Evolutionary conservation across 2,329 filamentous ascomycete genomes (phyloP), one percentile per base, ranked within the genome.

Genomic region (Podosphaera leucotricha): DNA sequence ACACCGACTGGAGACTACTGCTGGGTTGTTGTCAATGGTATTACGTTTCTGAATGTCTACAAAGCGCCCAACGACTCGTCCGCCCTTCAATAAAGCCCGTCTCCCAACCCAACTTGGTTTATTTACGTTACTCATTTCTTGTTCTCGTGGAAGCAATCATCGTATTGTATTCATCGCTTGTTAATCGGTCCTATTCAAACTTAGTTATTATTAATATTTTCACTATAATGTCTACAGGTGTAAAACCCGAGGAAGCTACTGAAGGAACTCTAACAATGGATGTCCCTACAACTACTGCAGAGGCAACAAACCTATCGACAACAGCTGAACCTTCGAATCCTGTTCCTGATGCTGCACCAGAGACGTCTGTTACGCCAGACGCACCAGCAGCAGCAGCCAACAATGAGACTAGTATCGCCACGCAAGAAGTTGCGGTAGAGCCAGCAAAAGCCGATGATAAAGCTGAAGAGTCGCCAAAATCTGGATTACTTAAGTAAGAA

Each of bases 221-320:
- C 15, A 47, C 46, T 48, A 58, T 41, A n/a, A 59, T 58, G 57
- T 75, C 80, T 65, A 78, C 83, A 59, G 68, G 66, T 62, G 70
- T 75, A 63, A 83, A 84, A 67, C 67, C 71, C 55, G 75, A 76
- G 61, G 66, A 57, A 47, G 52, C 57, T 46, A 54, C 56, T 19
- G 4, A 19, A 7, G 2, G 11, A 18, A 56, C 56, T 46, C 55
- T 58, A 44, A 47, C 51, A 13, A 48, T 47, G 19, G 48, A 48
- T 36, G 57, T 61, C 53, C 57, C 60, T 45, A 55, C 50, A 44
- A 60, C 64, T 47, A 61, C 55, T 30, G 49, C 55, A 30, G 58
- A 59, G 47, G 59, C 62, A 53, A 52, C 59, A 20, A 52, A 50
- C 19, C 55, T 60, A 46, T 84, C 87, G 62, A 85, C 84, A 48